Evolutionary conservation across 73 alveolate genomes (phyloP).

Genomic region (Effrenium voratum): DNA sequence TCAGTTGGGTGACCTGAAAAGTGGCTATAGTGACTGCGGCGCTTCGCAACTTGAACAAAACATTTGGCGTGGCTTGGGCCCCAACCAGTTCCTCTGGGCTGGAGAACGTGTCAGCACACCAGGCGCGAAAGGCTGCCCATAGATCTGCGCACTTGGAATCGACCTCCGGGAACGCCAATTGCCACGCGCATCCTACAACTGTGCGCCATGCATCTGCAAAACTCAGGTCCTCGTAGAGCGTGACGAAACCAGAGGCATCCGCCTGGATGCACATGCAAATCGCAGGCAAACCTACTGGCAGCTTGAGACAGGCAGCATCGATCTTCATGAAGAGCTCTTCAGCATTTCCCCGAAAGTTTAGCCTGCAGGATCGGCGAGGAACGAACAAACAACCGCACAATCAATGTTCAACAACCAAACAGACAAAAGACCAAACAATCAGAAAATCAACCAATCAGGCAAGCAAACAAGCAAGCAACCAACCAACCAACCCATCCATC

Average conservation of each 20-base stretch:
- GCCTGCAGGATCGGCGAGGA: not conserved
- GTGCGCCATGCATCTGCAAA: not conserved
- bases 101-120: conserved; percentile 84
- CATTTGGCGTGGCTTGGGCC: not conserved
- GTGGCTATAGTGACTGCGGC: not conserved
- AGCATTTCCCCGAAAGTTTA: conserved; percentile 54
- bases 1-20: conserved; percentile 50
- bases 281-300: not conserved
- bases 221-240: conserved; percentile 57
- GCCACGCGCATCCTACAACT: not conserved
- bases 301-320: conserved; percentile 37
- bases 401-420: too few relatives aligned
- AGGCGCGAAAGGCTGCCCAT: conserved; percentile 89
- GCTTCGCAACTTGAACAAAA: not conserved
- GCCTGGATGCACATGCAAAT: not conserved
- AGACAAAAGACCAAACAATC: too few relatives aligned
- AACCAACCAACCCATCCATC: too few relatives aligned
- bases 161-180: conserved; percentile 7
- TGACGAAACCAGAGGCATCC: conserved; percentile 64
- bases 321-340: conserved; percentile 32
- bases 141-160: conserved; percentile 60
- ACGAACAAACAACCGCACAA: too few relatives aligned
- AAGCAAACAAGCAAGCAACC: too few relatives aligned
- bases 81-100: conserved; percentile 56
- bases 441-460: too few relatives aligned